Evolutionary conservation across 164 flowering plant genomes (phyloP), one percentile per base, ranked within the genome.

Genomic region (Macadamia integrifolia): DNA sequence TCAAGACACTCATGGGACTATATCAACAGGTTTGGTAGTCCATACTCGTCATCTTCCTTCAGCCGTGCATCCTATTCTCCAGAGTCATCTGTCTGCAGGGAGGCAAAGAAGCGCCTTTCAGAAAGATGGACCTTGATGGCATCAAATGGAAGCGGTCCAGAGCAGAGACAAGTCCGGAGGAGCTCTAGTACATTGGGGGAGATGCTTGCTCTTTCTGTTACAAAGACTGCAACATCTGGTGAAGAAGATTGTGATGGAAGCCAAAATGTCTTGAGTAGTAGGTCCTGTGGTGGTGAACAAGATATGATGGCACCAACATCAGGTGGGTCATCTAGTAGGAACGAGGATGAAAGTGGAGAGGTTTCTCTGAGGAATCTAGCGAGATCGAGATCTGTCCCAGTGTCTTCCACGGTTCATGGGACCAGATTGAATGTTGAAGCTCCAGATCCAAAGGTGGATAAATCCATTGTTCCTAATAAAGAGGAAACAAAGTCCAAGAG

Each of bases 51-150:
- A 2, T 83, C 92, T 55, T 86, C 92, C 44, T 83, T 92, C 66
- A 85, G 97, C 70, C 81, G 87, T 52, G 87, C 82, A 52, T 90
- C 97, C 35, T 83, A 69, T 79, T 88, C 96, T 62, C 92, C 91
- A 12, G 97, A 94, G 75, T 94, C 99, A 55, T 89, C 92, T 4
- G 94, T 94, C 48, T 88, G 87, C 71, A 88, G 93, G 74, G 99
- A 94, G 75, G 99, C 99, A 62, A 92, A 92, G 83, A 92, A 88
- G 79, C 87, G 97, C 8, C 92, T 92, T 59, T 94, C 99, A 62
- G 97, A 88, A 77, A 88, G 97, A 81, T 90, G 97, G 99, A 88
- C 92, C 35, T 71, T 89, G 87, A 85, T 88, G 89, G 69, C 95
- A 69, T 79, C 82, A 43, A 84, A 80, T 79, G 82, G 83, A 48